These are phyloP conservation scores for Heteromeles arbutifolia DNA, from an alignment of 306 rosid species.

Conservation along the genomic window DNA sequence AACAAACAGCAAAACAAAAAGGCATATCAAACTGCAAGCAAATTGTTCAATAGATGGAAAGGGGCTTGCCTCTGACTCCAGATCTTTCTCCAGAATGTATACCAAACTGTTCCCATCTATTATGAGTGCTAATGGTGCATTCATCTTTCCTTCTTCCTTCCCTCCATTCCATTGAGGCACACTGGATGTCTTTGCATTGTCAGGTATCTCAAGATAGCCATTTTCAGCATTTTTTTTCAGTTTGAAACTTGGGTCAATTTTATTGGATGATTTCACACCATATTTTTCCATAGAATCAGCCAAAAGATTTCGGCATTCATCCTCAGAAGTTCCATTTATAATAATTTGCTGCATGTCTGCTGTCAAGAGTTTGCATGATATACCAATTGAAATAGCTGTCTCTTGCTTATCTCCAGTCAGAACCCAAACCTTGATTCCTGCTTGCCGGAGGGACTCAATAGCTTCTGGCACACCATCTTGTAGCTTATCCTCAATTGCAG, in stretches of 20 bases:
- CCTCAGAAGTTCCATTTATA: constrained; percentile 73
- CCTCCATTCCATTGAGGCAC: constrained; percentile 38
- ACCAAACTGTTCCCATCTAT: constrained; percentile 97
- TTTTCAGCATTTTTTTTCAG: constrained; percentile 29
- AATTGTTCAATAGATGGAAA: background rate
- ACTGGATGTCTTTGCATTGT: constrained; percentile 30
- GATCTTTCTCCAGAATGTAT: constrained; percentile 83
- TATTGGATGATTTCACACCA: constrained; percentile 41
- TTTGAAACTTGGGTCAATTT: constrained; percentile 22
- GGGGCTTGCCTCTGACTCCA: constrained; percentile 71
- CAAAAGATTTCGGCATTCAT: constrained; percentile 68
- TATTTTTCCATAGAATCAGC: constrained; percentile 55
- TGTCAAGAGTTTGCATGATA: constrained; percentile 84
- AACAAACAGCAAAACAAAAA: background rate
- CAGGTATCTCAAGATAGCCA: constrained; percentile 31
- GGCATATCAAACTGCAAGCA: background rate
- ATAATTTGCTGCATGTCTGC: constrained; percentile 68
- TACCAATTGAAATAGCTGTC: constrained; percentile 93
- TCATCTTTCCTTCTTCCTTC: constrained; percentile 42
- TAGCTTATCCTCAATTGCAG: constrained; percentile 96
- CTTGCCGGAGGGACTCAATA: constrained; percentile 83
- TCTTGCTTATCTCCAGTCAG: constrained; percentile 99
- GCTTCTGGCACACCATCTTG: constrained; percentile 98
- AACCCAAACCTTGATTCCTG: constrained; percentile 99
- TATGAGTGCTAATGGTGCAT: constrained; percentile 65